phyloP scores from a whole-genome alignment of 305 asterid genomes.

The Fraxinus platypoda region DNA sequence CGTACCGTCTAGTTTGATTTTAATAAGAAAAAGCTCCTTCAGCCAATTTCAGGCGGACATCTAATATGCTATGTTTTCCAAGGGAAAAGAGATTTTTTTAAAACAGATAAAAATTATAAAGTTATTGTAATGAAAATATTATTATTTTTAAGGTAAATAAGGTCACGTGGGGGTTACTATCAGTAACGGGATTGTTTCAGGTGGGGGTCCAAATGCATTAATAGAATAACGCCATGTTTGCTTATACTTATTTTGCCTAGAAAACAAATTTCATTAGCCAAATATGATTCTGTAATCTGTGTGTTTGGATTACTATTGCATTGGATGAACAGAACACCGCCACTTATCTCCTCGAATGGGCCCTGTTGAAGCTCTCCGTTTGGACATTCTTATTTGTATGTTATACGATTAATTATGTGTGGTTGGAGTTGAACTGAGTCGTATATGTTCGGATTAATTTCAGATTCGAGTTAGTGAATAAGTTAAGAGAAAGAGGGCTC shows the following conservation, averaged over 20 bases:
- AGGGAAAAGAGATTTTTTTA: background rate
- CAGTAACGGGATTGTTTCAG: constrained; percentile 22
- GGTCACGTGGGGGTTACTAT: constrained; percentile 45
- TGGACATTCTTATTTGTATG: constrained; percentile 48
- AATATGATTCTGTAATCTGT: constrained; percentile 12
- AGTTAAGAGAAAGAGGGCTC: background rate
- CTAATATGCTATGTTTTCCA: too few species aligned
- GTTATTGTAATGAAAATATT: background rate
- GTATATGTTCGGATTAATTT: too few species aligned
- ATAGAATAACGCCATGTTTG: constrained; percentile 16
- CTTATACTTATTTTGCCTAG: constrained; percentile 28
- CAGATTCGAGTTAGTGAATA: background rate
- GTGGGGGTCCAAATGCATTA: constrained; percentile 33
- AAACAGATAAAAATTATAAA: background rate
- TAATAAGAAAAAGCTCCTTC: too few species aligned
- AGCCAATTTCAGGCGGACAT: too few species aligned
- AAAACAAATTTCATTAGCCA: constrained; percentile 41
- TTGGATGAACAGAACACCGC: constrained; percentile 21
- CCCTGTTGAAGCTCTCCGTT: constrained; percentile 41
- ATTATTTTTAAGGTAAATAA: background rate
- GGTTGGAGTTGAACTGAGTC: background rate
- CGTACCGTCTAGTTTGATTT: too few species aligned
- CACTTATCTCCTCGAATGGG: constrained; percentile 23
- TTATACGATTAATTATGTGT: background rate
- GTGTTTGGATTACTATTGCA: constrained; percentile 19